Conservation (phyloP, 2,329 filamentous ascomycete species). For the Penicillium sp. region DNA sequence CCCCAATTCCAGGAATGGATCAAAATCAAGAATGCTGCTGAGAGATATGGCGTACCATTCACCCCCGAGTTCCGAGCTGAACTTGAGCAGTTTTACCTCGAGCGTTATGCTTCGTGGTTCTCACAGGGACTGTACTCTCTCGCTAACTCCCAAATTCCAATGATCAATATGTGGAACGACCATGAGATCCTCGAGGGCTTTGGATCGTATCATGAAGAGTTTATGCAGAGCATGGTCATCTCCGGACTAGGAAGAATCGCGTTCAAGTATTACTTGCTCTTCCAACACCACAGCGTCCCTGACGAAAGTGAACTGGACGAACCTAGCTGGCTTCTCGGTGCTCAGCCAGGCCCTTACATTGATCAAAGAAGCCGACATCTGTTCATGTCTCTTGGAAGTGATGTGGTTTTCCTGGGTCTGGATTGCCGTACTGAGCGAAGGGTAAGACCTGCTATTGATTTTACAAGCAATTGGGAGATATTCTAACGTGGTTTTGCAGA, state of each 20-base stretch:
- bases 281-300: constrained; percentile 87
- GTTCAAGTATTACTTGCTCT: constrained; percentile 98
- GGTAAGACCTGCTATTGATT: constrained; percentile 33
- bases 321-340: constrained; percentile 85
- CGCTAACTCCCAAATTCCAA: constrained; percentile 89
- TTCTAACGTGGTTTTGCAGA: constrained; percentile 37
- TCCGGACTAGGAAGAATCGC: constrained; percentile 84
- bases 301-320: constrained; percentile 79
- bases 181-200: constrained; percentile 91
- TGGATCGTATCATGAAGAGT: constrained; percentile 86
- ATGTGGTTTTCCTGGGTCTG: constrained; percentile 77
- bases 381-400: constrained; percentile 77
- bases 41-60: constrained; percentile 77
- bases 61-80: constrained; percentile 80
- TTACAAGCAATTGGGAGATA: background rate
- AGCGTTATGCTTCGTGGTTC: constrained; percentile 92
- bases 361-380: constrained; percentile 78
- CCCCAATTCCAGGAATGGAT: constrained; percentile 80
- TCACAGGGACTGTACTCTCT: constrained; percentile 92
- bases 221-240: constrained; percentile 89
- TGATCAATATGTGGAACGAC: constrained; percentile 98
- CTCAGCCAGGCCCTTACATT: constrained; percentile 82
- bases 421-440: constrained; percentile 91
- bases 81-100: constrained; percentile 81
- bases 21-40: constrained; percentile 70